A percentile compares a stretch with the other conserved stretches of the same genome.
Conservation (phyloP, 129 eudicot genomes). For the Escallonia rubra region DNA sequence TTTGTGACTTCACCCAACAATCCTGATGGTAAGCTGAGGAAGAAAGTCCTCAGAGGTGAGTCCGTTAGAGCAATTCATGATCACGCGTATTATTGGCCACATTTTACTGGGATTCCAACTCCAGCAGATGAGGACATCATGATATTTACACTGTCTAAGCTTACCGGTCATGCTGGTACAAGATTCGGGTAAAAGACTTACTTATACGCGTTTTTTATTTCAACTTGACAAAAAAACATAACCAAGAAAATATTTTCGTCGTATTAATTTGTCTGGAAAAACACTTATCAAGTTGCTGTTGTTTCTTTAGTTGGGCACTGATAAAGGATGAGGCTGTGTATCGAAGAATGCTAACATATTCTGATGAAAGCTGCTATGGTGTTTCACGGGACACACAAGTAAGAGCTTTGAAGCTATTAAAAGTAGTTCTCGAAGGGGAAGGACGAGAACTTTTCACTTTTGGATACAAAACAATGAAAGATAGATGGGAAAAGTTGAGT, state of each 20-base stretch:
- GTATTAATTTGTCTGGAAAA: too few species aligned
- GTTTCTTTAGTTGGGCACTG: slow-evolving; percentile 60
- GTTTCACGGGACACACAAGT: slow-evolving; percentile 66
- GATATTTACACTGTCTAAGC: slow-evolving; percentile 64
- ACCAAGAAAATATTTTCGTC: too few species aligned
- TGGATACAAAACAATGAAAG: slow-evolving; percentile 42
- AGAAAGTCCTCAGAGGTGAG: too few species aligned
- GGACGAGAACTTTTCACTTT: slow-evolving; percentile 42
- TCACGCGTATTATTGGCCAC: too few species aligned
- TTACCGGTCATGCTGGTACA: slow-evolving; percentile 72
- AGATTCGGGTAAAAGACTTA: slow-evolving; percentile 48
- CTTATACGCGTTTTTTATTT: too few species aligned
- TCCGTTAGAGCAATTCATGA: too few species aligned
- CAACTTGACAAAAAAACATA: too few species aligned
- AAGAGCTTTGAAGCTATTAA: slow-evolving; percentile 63
- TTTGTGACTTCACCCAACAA: too few species aligned
- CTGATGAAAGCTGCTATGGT: slow-evolving; percentile 26
- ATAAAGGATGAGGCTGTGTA: slow-evolving; percentile 65
- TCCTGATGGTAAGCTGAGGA: too few species aligned
- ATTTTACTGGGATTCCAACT: slow-evolving; percentile 45
- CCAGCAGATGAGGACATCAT: slow-evolving; percentile 65
- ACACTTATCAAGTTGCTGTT: too few species aligned
- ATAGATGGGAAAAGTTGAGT: slow-evolving; percentile 53
- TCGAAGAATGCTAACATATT: slow-evolving; percentile 29
- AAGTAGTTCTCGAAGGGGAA: slow-evolving; percentile 37